Percentiles rank a stretch among this genome's conserved stretches.
Evolutionary conservation across 2,329 filamentous ascomycete species (phyloP).

Genomic region (Fusarium sp.): DNA sequence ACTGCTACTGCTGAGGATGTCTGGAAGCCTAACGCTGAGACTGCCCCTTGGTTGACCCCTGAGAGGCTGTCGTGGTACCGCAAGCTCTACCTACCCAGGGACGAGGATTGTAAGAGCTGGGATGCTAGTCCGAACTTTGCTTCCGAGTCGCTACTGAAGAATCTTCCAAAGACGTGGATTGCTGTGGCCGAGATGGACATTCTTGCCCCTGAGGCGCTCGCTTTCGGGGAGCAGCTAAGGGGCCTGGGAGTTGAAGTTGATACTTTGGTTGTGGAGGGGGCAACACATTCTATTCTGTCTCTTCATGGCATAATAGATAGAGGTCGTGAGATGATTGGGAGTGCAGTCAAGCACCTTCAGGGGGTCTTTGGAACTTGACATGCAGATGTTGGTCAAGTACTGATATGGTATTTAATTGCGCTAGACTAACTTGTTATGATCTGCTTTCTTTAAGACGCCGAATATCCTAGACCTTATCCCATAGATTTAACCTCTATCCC

Average conservation of each 20-base stretch:
- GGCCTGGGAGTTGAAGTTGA: slow-evolving; percentile 31
- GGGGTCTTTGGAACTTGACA: slow-evolving; percentile 28
- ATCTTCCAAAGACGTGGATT: slow-evolving; percentile 46
- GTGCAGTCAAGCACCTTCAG: slow-evolving; percentile 33
- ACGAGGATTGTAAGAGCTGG: slow-evolving; percentile 40
- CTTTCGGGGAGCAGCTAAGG: slow-evolving; percentile 43
- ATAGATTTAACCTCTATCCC: not conserved
- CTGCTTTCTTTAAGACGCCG: not conserved
- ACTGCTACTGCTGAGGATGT: slow-evolving; percentile 42
- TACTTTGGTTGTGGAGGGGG: slow-evolving; percentile 32
- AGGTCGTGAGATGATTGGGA: slow-evolving; percentile 38
- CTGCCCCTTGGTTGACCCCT: slow-evolving; percentile 48
- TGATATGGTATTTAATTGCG: not conserved
- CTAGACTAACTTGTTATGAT: not conserved
- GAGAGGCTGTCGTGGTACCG: slow-evolving; percentile 50
- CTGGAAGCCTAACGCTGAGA: slow-evolving; percentile 42
- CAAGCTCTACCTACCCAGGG: slow-evolving; percentile 45
- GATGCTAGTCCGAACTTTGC: slow-evolving; percentile 48
- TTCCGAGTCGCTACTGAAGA: slow-evolving; percentile 34
- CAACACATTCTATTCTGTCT: slow-evolving; percentile 41
- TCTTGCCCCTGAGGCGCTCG: slow-evolving; percentile 45
- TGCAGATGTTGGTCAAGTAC: not conserved
- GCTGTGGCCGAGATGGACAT: slow-evolving; percentile 48
- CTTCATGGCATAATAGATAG: slow-evolving; percentile 40
- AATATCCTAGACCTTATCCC: not conserved